Evolutionary conservation across 2,329 filamentous ascomycete species (phyloP), one percentile per base, ranked within the genome.

Genomic region (Calonectria crousiana): DNA sequence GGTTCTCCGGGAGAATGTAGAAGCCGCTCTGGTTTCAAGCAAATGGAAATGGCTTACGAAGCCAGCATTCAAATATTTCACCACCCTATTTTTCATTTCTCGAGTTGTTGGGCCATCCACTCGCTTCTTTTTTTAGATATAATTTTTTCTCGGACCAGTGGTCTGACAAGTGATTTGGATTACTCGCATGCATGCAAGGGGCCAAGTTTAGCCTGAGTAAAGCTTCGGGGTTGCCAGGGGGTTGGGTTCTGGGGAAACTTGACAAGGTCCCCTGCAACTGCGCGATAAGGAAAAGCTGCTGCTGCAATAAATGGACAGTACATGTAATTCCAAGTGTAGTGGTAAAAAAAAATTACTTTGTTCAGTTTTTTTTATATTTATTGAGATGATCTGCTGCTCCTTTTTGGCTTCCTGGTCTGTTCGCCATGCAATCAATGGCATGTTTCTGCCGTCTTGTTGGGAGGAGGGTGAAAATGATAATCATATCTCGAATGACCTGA

Each of bases 1-100:
- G 65, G 41, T 34, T 49, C 26, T 32, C 20, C 26, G 36, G 49
- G 65, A 72, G 71, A 72, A 69, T 72, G 71, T 64, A 72, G 71
- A 64, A 87, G 82, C 96, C 94, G 83, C 96, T 78, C 93, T 47
- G 88, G 76, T 93, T 90, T 86, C 41, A 67, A 70, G 20, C 36
- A 47, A 60, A 52, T 51, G 58, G 58, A 47, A 52, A 44, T 51
- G 58, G 58, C 58, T 28, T 20, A 67, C 38, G 38, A 56, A 49
- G 71, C 53, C 56, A 68, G 34, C 34, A 68, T 56, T 65, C 41
- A 41, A 65, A n/a, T 16, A n/a, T 28, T 36, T 38, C 44, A 51
- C 20, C 3, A 20, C 18, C 8, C 8, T 34, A 20, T 47, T 18
- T 41, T 5, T 9, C 28, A 16, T 58, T 53, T 53, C 58, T 51